Conservation (phyloP, 225 moss, liverwort and hornwort genomes). For the Sphagnum contortum region DNA sequence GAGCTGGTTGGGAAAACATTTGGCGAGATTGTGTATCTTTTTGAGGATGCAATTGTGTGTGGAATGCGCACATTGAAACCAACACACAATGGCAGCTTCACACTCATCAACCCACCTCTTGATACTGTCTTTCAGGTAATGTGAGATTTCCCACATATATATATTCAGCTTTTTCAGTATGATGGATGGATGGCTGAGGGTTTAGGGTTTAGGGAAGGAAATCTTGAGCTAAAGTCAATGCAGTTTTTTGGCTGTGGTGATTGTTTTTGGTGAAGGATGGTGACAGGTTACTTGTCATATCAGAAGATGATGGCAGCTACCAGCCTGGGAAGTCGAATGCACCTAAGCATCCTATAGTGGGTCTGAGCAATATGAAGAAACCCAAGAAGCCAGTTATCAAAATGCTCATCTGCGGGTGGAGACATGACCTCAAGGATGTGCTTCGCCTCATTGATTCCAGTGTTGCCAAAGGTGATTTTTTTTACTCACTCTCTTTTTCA, state of each 20-base stretch:
- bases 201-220: no score
- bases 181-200: no score
- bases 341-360: slow-evolving; percentile 5
- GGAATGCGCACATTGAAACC: slow-evolving; percentile 35
- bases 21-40: slow-evolving; percentile 33
- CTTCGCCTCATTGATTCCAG: slow-evolving; percentile 33
- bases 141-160: no score
- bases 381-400: slow-evolving; percentile 23
- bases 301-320: slow-evolving; percentile 45
- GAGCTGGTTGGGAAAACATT: slow-evolving; percentile 43
- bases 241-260: no score
- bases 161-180: no score
- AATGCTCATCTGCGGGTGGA: slow-evolving; percentile 44
- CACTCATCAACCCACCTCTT: slow-evolving; percentile 31
- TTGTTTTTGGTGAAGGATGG: slow-evolving; percentile 15
- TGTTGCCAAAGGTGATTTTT: slow-evolving; percentile 30
- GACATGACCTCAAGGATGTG: slow-evolving; percentile 37
- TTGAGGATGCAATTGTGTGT: slow-evolving; percentile 40
- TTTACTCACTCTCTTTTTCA: neutral
- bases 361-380: slow-evolving; percentile 12
- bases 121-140: slow-evolving; percentile 41
- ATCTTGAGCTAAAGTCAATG: no score
- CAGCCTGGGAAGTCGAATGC: slow-evolving; percentile 30
- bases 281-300: slow-evolving; percentile 39
- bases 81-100: slow-evolving; percentile 20